These are phyloP conservation scores for Alternaria sp. DNA, from an alignment of 2,329 filamentous ascomycete genomes.

Conservation along the genomic window DNA sequence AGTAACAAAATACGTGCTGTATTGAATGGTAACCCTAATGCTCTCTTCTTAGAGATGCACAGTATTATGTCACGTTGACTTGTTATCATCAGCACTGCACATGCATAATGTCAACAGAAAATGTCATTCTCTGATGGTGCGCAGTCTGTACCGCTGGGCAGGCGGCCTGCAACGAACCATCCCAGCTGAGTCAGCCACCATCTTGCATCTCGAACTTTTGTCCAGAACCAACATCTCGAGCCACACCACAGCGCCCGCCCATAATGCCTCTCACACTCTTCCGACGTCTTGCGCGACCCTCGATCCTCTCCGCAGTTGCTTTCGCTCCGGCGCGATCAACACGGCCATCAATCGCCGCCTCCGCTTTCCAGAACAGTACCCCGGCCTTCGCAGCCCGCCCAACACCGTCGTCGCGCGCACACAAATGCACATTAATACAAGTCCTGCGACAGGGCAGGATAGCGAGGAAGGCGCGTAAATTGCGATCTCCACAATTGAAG, in stretches of 20 bases:
- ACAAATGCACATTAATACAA: constrained; percentile 58
- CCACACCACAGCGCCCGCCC: constrained; percentile 6
- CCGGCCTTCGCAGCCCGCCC: constrained; percentile 34
- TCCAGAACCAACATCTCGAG: not conserved
- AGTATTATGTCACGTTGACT: not conserved
- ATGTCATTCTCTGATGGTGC: not conserved
- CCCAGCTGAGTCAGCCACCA: constrained; percentile 15
- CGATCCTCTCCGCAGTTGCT: constrained; percentile 24
- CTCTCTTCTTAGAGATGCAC: not conserved
- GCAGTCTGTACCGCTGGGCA: not conserved
- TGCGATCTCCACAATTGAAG: constrained; percentile 83
- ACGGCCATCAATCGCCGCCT: constrained; percentile 27
- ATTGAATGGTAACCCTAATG: not conserved
- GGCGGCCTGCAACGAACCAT: not conserved
- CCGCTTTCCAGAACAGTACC: constrained; percentile 27
- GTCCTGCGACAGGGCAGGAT: constrained; percentile 73
- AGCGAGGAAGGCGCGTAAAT: constrained; percentile 80
- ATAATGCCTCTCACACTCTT: constrained; percentile 51
- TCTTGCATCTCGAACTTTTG: constrained; percentile 20
- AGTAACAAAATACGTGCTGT: not conserved
- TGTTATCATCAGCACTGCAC: not conserved
- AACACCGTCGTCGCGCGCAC: constrained; percentile 49
- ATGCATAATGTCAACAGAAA: not conserved
- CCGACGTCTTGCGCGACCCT: constrained; percentile 47
- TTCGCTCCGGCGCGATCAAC: constrained; percentile 18